phyloP scores from a whole-genome alignment of 768 basidiomycete species.

The Auriscalpium microsporum region DNA sequence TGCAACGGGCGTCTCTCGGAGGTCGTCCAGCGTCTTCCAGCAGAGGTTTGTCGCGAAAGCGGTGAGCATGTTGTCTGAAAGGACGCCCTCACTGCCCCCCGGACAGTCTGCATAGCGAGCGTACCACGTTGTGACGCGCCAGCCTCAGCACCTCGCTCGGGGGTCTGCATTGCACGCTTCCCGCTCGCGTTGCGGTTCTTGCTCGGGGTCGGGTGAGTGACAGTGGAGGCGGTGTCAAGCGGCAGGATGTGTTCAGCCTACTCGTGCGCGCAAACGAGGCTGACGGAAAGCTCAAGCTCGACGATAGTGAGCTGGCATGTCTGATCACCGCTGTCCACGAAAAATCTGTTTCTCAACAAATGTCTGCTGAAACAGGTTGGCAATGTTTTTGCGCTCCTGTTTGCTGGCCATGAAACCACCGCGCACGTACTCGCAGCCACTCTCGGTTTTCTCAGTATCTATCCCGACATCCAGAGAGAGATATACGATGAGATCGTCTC shows the following conservation, averaged over 20 bases:
- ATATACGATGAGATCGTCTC: constrained; percentile 23
- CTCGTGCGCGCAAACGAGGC: constrained; percentile 12
- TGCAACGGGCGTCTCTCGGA: too few relatives aligned
- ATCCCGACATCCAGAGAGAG: constrained; percentile 25
- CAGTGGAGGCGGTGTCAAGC: too few relatives aligned
- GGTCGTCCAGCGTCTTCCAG: too few relatives aligned
- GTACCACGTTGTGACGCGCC: too few relatives aligned
- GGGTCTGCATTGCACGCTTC: too few relatives aligned
- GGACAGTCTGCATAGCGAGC: too few relatives aligned
- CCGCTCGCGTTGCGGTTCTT: too few relatives aligned
- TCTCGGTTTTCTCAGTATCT: constrained; percentile 23
- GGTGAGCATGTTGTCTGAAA: too few relatives aligned
- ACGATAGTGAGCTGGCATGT: constrained; percentile 11
- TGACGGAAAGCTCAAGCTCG: constrained; percentile 1
- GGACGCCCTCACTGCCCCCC: too few relatives aligned
- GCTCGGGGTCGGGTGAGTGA: too few relatives aligned
- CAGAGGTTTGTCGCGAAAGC: too few relatives aligned
- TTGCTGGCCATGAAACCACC: constrained; percentile 24
- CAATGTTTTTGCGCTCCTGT: constrained; percentile 14
- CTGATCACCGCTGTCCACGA: not conserved
- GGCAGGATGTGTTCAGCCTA: constrained; percentile 11
- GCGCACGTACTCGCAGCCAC: constrained; percentile 26
- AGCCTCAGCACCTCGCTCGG: too few relatives aligned
- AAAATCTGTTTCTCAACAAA: not conserved
- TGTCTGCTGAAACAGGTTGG: constrained; percentile 1